Evolutionary conservation across 768 basidiomycete species (phyloP), one percentile per base, ranked within the genome.

Genomic region (Tulasnella sp.): DNA sequence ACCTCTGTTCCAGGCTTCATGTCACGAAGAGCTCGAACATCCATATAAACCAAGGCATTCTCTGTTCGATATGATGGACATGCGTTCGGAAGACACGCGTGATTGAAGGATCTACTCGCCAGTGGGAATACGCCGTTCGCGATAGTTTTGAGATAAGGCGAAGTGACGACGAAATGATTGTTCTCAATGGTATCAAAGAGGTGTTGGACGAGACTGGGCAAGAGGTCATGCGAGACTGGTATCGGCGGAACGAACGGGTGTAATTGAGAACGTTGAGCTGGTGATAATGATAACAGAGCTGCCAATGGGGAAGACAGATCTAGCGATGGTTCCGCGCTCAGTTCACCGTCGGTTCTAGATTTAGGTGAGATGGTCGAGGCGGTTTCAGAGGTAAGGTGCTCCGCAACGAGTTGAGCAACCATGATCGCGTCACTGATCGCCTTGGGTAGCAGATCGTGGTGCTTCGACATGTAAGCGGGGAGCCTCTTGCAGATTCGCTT

Each of bases 91-190:
- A 77, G 65, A 69, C 88, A 91, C 3, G 85, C 87, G 66, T 91
- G 88, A 67, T 91, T 91, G 73, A 90, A 88, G 11, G 80, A 67
- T n/a, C 86, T 77, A 66, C 88, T 90, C 1, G 88, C 83, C 9
- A 80, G 69, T 7, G 88, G 86, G 62, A 86, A 89, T 38, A 88
- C 74, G 0, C 86, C 88, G 71, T 88, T 83, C 0, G 80, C 88
- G 65, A 84, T 73, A 1, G 83, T 77, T 15, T 72, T 79, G 42
- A 89, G 72, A 73, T 88, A 41, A 17, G 34, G 85, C 2, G 83
- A 84, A 65, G 88, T 84, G 23, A 90, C 72, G 9, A 81, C 76
- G 68, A 88, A 90, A 65, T 91, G 88, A 70, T 90, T 91, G 73
- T 88, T 90, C 43, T 80, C 80, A 64, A 86, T 89, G 47, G 85